phyloP scores from a whole-genome alignment of 192 early-diverging fungal species.

The Borealophlyctis nickersoniae region DNA sequence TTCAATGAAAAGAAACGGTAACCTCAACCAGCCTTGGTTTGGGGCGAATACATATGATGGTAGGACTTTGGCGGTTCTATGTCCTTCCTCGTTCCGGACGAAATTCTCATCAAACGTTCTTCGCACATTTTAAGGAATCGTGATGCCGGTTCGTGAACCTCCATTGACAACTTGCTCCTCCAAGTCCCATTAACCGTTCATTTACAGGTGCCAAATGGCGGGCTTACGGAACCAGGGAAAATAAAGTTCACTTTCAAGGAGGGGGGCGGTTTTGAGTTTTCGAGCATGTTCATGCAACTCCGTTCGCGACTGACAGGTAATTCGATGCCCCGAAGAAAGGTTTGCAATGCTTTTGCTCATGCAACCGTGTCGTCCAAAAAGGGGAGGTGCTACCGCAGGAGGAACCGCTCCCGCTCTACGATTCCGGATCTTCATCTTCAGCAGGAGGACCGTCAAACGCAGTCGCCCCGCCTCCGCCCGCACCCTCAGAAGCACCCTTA shows the following conservation, averaged over 20 bases:
- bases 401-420: slow-evolving; percentile 26
- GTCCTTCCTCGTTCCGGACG: no score
- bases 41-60: slow-evolving; percentile 47
- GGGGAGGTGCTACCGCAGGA: slow-evolving; percentile 21
- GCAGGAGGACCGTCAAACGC: not conserved
- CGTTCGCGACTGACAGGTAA: slow-evolving; percentile 18
- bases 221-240: slow-evolving; percentile 34
- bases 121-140: not conserved
- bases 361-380: not conserved
- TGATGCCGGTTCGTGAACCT: not conserved
- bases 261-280: slow-evolving; percentile 59
- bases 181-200: not conserved
- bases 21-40: slow-evolving; percentile 55
- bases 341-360: not conserved
- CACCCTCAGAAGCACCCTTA: not conserved
- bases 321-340: not conserved
- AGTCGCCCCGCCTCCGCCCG: not conserved
- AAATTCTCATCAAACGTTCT: no score
- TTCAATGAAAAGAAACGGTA: slow-evolving; percentile 35
- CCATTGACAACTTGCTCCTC: not conserved
- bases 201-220: slow-evolving; percentile 40
- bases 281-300: slow-evolving; percentile 29
- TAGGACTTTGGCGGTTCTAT: slow-evolving; percentile 20
- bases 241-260: slow-evolving; percentile 51
- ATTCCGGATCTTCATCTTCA: not conserved